These are phyloP conservation scores for Gardenia jasminoides DNA, from an alignment of 257 asterid species.

Conservation along the genomic window DNA sequence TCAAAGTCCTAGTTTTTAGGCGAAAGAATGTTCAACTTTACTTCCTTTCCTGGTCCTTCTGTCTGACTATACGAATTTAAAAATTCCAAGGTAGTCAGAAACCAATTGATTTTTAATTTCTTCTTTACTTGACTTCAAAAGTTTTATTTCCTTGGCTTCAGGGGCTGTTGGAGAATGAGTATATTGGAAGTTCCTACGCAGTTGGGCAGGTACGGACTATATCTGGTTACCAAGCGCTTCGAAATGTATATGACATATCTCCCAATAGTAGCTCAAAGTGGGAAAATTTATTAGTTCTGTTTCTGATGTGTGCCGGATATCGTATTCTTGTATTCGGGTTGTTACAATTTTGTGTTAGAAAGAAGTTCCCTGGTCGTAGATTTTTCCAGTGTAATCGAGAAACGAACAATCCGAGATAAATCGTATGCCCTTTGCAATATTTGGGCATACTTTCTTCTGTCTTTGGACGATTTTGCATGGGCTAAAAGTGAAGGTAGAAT, in stretches of 20 bases:
- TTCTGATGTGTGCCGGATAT: constrained; percentile 70
- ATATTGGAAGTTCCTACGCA: constrained; percentile 62
- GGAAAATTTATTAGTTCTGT: constrained; percentile 63
- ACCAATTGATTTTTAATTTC: neutral
- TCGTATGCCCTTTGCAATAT: neutral
- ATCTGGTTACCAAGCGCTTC: constrained; percentile 85
- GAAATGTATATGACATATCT: constrained; percentile 63
- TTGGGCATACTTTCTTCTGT: constrained; percentile 4
- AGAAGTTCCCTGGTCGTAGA: constrained; percentile 36
- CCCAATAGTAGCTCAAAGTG: constrained; percentile 65
- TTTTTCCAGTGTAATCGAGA: constrained; percentile 42
- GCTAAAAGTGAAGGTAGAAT: neutral
- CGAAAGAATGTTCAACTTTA: neutral
- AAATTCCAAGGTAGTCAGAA: neutral
- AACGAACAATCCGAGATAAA: constrained; percentile 26
- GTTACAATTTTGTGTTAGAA: constrained; percentile 58
- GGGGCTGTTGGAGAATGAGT: constrained; percentile 98
- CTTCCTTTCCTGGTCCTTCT: neutral
- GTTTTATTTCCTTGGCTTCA: constrained; percentile 26
- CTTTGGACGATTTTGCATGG: neutral
- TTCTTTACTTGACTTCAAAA: neutral
- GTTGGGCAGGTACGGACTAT: constrained; percentile 87
- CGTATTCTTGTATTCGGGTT: constrained; percentile 61
- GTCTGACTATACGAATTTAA: neutral
- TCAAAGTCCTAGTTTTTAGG: neutral